Percentiles rank a stretch among this genome's conserved stretches.
Conservation (phyloP, 257 asterid species). For the Coffea eugenioides region DNA sequence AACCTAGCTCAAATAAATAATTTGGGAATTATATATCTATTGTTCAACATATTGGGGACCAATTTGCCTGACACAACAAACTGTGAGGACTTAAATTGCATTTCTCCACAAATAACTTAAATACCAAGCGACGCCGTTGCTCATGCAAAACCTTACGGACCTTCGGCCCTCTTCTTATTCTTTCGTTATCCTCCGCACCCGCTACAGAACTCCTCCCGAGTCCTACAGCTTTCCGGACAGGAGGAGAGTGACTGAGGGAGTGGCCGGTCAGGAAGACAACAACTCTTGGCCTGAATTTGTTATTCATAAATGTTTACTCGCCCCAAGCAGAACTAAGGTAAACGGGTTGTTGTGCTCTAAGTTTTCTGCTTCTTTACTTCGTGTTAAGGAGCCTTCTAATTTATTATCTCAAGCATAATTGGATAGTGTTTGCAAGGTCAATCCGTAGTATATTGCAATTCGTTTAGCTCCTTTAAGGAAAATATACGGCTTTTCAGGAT, state of each 20-base stretch:
- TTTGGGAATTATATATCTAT: no score
- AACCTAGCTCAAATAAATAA: no score
- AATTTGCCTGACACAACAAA: no score
- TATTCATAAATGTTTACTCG: background rate
- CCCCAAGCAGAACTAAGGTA: background rate
- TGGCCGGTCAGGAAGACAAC: background rate
- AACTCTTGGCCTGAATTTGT: background rate
- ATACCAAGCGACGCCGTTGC: no score
- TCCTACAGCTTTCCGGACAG: background rate
- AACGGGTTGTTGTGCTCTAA: background rate
- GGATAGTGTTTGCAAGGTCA: background rate
- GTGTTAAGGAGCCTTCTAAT: background rate
- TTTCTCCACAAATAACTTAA: no score
- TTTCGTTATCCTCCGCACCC: background rate
- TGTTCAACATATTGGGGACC: no score
- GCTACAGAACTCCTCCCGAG: background rate
- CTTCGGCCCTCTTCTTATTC: background rate
- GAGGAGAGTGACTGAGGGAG: background rate
- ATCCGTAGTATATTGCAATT: background rate
- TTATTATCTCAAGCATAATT: background rate
- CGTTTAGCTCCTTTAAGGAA: constrained; percentile 27
- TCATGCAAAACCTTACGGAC: background rate
- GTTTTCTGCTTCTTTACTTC: background rate
- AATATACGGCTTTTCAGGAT: constrained; percentile 29
- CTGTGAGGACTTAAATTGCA: no score